Evolutionary conservation across 371 early-diverging fungal species (phyloP).

Genomic region (Mortierella sp.): DNA sequence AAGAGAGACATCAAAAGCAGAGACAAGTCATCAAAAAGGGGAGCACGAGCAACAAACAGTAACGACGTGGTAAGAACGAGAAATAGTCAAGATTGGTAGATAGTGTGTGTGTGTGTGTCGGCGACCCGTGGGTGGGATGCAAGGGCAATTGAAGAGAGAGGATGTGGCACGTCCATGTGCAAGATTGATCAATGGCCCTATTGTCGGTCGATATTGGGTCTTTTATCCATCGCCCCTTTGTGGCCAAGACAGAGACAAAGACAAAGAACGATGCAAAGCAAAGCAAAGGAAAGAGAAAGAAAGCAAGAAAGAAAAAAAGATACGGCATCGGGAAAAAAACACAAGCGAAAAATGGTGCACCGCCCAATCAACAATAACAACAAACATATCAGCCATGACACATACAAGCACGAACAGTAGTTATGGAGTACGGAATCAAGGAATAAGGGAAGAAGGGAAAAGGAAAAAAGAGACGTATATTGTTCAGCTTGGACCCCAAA

Average conservation of each 20-base stretch:
- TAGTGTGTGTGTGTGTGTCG: too few relatives aligned
- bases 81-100: too few relatives aligned
- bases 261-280: not conserved
- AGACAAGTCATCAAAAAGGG: not conserved
- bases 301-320: not conserved
- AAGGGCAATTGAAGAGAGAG: not conserved
- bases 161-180: not conserved
- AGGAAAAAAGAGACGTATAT: not conserved
- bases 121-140: not conserved
- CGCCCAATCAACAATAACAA: constrained; percentile 5
- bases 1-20: not conserved
- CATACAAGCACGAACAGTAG: not conserved
- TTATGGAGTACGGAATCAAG: not conserved
- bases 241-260: not conserved
- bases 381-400: not conserved
- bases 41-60: not conserved
- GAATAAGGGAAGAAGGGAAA: not conserved
- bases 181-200: not conserved
- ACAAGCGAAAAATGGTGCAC: not conserved
- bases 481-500: constrained; percentile 13
- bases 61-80: not conserved
- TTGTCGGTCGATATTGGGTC: not conserved
- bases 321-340: not conserved
- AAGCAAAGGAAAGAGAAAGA: not conserved
- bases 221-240: not conserved